Evolutionary conservation across 163 green algal genomes (phyloP).

Genomic region (Volvox carteri): DNA sequence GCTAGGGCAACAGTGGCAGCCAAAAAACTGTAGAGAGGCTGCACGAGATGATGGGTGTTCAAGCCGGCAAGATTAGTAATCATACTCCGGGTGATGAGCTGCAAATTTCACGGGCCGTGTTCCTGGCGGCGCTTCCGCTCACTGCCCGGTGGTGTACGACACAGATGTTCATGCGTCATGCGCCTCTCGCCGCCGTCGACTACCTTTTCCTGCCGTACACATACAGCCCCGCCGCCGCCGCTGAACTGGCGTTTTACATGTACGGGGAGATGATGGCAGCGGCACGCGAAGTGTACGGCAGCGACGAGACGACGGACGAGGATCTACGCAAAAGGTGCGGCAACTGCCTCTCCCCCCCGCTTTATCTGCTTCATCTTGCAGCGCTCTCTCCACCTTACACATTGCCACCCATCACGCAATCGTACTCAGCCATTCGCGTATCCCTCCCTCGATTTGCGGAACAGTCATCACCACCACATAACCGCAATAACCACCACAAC

Average conservation of each 20-base stretch:
- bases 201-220: slow-evolving; percentile 43
- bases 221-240: background rate
- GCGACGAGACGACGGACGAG: slow-evolving; percentile 38
- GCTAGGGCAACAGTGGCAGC: no score
- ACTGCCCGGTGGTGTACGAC: no score
- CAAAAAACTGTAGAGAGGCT: no score
- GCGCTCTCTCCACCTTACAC: background rate
- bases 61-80: no score
- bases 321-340: slow-evolving; percentile 19
- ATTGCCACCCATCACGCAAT: background rate
- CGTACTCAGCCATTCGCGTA: no score
- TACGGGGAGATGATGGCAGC: slow-evolving; percentile 14
- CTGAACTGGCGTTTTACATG: slow-evolving; percentile 34
- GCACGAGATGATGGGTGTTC: no score
- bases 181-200: slow-evolving; percentile 26
- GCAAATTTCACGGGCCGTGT: no score
- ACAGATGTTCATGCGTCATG: slow-evolving; percentile 40
- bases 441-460: no score
- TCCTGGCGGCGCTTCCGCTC: no score
- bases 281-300: slow-evolving; percentile 47
- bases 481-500: no score
- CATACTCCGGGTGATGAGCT: no score
- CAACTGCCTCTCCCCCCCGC: background rate
- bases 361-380: background rate
- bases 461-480: no score